These are phyloP conservation scores for Coemansia sp. DNA, from an alignment of 192 early-diverging fungal species.

Conservation along the genomic window DNA sequence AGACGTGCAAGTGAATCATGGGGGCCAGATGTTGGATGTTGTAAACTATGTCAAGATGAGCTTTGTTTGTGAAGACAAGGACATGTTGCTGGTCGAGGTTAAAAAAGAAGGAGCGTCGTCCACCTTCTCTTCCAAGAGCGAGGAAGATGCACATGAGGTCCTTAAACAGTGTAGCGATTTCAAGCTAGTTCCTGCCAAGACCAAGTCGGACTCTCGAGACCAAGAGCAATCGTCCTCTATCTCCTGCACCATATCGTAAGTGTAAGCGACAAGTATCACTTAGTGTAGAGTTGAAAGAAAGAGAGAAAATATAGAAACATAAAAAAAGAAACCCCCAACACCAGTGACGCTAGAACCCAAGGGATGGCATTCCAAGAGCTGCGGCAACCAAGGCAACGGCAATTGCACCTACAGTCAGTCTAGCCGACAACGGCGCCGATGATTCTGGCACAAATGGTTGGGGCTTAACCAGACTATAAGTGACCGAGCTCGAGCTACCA, in stretches of 20 bases:
- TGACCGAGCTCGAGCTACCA: not conserved
- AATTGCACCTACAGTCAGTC: slow-evolving; percentile 16
- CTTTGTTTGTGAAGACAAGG: not conserved
- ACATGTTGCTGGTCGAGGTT: not conserved
- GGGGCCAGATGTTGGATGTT: not conserved
- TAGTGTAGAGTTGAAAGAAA: not conserved
- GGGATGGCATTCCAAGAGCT: slow-evolving; percentile 18
- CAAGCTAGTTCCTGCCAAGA: not conserved
- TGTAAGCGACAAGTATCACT: not conserved
- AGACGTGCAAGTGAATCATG: not conserved
- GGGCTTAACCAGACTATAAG: slow-evolving; percentile 37
- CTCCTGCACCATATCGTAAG: not conserved
- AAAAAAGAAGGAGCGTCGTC: not conserved
- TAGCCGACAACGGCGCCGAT: slow-evolving; percentile 6
- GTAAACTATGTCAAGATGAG: not conserved
- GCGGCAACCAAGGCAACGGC: slow-evolving; percentile 21
- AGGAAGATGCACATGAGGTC: not conserved
- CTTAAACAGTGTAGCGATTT: not conserved
- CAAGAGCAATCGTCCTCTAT: not conserved
- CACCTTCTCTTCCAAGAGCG: not conserved
- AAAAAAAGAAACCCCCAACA: not conserved
- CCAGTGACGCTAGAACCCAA: slow-evolving; percentile 15
- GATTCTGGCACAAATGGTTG: slow-evolving; percentile 40
- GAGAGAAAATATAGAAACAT: not conserved
- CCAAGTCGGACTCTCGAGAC: not conserved